Base-by-base conservation (phyloP, 2,329 filamentous ascomycete genomes). In the Orbilia brochopaga region DNA sequence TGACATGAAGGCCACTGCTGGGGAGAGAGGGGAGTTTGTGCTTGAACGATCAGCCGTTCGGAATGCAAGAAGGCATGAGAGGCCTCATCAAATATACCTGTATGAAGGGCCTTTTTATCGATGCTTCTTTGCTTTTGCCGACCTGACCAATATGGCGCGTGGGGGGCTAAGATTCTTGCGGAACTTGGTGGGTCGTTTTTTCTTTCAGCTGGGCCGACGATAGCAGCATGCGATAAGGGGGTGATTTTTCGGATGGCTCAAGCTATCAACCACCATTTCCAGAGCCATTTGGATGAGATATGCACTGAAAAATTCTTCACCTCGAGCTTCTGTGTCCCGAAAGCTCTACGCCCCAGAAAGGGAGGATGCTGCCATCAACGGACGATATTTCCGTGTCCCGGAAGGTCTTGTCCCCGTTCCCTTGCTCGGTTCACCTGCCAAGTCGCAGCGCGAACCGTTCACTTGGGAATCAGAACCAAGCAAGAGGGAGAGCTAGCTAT, bases 221-320 rank as follows among this genome's bases (percentile, higher is more conserved):
- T 63, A 57, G 65, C 27, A 63, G 55, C 67, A 72, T 72, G 51
- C 67, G 67, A 72, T 72, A 72, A 72, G 67, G 67, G 60, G 67
- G 55, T 72, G 67, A 72, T 55, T 65, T n/a, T 61, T 64, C 48
- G 53, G 35, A 27, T 35, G 59, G 40, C 32, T 48, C 57, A 8
- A 32, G 8, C 51, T 65, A 60, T 72, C 60, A 60, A 59, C 57
- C 65, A 57, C 53, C 52, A 48, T 5, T 19, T 37, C 21, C 19
- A 37, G 27, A 32, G 37, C 44, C 54, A 42, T 15, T 8, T 24
- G 21, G 10, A 32, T 5, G 15, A 72, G 51, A 54, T 55, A 72
- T 65, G 42, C 42, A 19, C 52, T 17, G 40, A 40, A 50, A 15
- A 65, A 7, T 53, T 17, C 52, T 54, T 61, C 50, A 30, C 48